Conservation (phyloP, 495 filamentous ascomycete species). For the Penicillium herquei region DNA sequence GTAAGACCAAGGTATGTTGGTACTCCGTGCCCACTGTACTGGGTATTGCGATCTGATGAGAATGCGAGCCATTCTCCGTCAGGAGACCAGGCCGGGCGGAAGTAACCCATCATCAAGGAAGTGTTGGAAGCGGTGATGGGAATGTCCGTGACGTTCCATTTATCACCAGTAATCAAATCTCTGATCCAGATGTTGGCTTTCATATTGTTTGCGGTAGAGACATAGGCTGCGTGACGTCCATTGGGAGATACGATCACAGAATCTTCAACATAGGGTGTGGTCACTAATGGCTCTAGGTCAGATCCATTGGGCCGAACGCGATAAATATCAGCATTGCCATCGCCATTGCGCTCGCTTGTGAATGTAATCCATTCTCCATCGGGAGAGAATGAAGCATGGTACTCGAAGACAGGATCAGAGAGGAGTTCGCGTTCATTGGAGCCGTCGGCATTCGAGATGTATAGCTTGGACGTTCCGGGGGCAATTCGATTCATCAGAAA, state of each 20-base stretch:
- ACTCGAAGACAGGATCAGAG: constrained; percentile 29
- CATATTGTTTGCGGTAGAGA: constrained; percentile 24
- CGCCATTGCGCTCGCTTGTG: constrained; percentile 27
- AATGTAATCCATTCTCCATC: constrained; percentile 32
- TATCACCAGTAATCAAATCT: constrained; percentile 21
- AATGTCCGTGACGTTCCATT: constrained; percentile 28
- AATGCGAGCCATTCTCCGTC: constrained; percentile 16
- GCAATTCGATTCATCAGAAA: not conserved
- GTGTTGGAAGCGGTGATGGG: constrained; percentile 9
- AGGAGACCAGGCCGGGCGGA: constrained; percentile 15
- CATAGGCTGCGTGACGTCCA: constrained; percentile 25
- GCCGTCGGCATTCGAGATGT: not conserved
- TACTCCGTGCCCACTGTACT: constrained; percentile 27
- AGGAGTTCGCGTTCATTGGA: constrained; percentile 28
- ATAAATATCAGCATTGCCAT: constrained; percentile 32
- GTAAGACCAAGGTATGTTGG: constrained; percentile 13
- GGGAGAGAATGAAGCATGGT: constrained; percentile 32
- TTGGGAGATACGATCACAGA: constrained; percentile 27
- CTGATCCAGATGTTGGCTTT: constrained; percentile 29
- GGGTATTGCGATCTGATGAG: constrained; percentile 12
- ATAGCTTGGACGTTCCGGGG: not conserved
- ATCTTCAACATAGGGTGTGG: constrained; percentile 26
- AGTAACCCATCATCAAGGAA: constrained; percentile 27
- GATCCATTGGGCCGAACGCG: constrained; percentile 23
- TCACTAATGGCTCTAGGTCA: constrained; percentile 20